Evolutionary conservation across 2,329 filamentous ascomycete genomes (phyloP).

Genomic region (Niveomyces coronatus): DNA sequence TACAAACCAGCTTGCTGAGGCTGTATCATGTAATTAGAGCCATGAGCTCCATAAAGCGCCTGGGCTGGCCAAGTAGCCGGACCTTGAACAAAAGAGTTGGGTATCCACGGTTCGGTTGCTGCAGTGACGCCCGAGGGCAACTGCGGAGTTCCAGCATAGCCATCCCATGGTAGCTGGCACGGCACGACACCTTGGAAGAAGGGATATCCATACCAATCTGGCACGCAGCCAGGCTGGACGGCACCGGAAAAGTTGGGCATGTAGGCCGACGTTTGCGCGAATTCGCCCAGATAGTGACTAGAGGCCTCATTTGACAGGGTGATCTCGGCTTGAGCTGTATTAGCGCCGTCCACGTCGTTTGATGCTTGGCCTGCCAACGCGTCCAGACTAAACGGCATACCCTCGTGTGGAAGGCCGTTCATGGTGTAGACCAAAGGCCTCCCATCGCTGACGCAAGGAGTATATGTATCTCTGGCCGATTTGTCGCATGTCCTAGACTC

Average conservation of each 20-base stretch:
- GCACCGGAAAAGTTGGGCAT: neutral
- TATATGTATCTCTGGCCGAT: neutral
- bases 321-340: neutral
- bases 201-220: conserved; percentile 5
- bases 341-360: neutral
- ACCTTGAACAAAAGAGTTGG: neutral
- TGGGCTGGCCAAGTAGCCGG: neutral
- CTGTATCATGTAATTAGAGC: neutral
- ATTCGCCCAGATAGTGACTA: neutral
- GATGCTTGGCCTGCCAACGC: neutral
- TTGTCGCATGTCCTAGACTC: neutral
- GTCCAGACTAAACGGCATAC: conserved; percentile 1
- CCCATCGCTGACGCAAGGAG: neutral
- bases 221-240: neutral
- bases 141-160: neutral
- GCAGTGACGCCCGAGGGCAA: neutral
- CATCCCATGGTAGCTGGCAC: conserved; percentile 1
- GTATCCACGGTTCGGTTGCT: neutral
- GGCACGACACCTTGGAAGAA: neutral
- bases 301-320: neutral
- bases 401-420: too few relatives aligned
- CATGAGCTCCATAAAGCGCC: neutral
- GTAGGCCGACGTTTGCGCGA: neutral
- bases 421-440: neutral
- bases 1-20: neutral